A percentile compares a stretch with the other conserved stretches of the same genome.
Evolutionary conservation across 345 rosid species (phyloP).

Genomic region (Camelina hispida): DNA sequence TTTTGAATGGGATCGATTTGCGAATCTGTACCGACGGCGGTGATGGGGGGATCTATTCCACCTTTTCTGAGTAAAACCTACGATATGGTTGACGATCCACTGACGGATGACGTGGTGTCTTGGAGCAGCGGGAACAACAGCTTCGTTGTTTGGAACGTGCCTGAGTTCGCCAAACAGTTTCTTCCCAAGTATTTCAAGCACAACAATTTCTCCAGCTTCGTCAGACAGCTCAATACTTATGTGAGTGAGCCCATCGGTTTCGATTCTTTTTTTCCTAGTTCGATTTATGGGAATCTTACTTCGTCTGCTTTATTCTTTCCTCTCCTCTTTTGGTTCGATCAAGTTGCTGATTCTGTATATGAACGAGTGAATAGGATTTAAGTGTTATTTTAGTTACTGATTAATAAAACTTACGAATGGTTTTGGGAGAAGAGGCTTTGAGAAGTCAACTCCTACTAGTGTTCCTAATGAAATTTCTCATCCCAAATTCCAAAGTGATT

Average conservation of each 20-base stretch:
- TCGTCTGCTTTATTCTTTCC: no score
- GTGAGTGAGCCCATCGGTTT: slow-evolving; percentile 47
- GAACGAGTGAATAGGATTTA: neutral
- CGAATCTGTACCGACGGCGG: slow-evolving; percentile 42
- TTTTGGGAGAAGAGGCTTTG: slow-evolving; percentile 3
- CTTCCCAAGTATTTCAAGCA: slow-evolving; percentile 70
- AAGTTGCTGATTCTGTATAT: neutral
- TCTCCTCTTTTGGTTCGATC: neutral
- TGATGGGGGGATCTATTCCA: slow-evolving; percentile 46
- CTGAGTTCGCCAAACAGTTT: slow-evolving; percentile 54
- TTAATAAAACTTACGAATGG: no score
- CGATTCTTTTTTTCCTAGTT: neutral
- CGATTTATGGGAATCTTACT: slow-evolving; percentile 16
- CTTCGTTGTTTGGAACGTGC: slow-evolving; percentile 64
- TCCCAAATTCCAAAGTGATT: neutral
- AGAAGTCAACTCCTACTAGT: slow-evolving; percentile 3
- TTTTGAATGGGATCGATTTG: slow-evolving; percentile 44
- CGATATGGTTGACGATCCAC: slow-evolving; percentile 63
- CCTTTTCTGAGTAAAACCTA: slow-evolving; percentile 67
- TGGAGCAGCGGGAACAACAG: slow-evolving; percentile 61
- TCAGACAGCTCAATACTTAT: slow-evolving; percentile 67
- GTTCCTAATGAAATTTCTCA: slow-evolving; percentile 11
- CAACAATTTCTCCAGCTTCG: slow-evolving; percentile 67
- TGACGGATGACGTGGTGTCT: slow-evolving; percentile 54
- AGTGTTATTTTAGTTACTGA: no score